Base-by-base conservation (phyloP, 345 rosid species). In the Draba incana region DNA sequence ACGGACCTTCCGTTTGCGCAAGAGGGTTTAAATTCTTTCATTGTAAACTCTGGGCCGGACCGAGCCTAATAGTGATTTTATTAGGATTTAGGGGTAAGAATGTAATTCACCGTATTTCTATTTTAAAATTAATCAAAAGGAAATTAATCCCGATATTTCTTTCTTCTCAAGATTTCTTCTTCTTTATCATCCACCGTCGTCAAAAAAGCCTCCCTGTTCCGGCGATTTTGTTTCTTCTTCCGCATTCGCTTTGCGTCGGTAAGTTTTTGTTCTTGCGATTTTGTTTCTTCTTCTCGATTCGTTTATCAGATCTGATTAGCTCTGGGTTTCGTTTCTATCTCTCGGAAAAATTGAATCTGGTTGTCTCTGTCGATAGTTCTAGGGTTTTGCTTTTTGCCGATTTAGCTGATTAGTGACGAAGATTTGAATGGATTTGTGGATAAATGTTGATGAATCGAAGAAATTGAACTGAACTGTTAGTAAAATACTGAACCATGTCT, bases 301-400 rank as follows among this genome's bases (percentile, higher is more conserved):
- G 2, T 12, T 57, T 24, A 31, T 42, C 41, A 42, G 77, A 65
- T 57, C 77, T 43, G 27, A 6, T 10, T 38, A 38, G 0, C 52
- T 74, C 56, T 74, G 56, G 56, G 49, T 66, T 72, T 35, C 12
- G 30, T 45, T 56, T 48, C 33, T 13, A 30, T 41, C 13, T 10
- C 24, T 46, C 11, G 7, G 2, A 4, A 31, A 10, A 49, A 30
- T 33, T 67, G 66, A 50, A 72, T 72, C 66, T 58, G 30, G 62
- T 35, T 50, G 54, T 20, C 41, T 72, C 45, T 64, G 2, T 39
- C 8, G 39, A 44, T 43, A 28, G 39, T 59, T 55, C 48, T 66
- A 73, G 72, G 72, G 68, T 66, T 66, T 66, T 43, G 35, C 56
- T 28, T 15, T 25, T 50, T 6, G 49, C 10, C 41, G 67, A 66